A percentile compares a stretch with the other conserved stretches of the same genome.
phyloP scores from a whole-genome alignment of 805 yeast genomes.

The Blastobotrys mokoenaii region DNA sequence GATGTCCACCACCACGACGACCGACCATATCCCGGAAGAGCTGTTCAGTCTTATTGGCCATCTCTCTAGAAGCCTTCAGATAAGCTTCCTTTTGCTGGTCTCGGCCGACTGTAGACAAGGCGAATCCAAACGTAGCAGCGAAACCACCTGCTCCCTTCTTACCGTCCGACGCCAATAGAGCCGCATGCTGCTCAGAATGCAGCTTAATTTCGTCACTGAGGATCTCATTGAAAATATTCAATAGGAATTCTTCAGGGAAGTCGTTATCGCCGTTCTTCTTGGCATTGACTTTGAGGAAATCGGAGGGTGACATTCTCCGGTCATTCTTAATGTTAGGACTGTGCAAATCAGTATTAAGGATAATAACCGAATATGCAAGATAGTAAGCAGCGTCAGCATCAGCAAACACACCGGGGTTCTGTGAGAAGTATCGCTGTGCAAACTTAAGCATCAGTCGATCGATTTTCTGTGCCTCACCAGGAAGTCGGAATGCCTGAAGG shows the following conservation, averaged over 20 bases:
- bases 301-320: slow-evolving; percentile 78
- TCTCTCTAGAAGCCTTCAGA: slow-evolving; percentile 84
- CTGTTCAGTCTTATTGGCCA: slow-evolving; percentile 81
- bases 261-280: slow-evolving; percentile 91
- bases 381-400: slow-evolving; percentile 93
- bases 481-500: slow-evolving; percentile 82
- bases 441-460: slow-evolving; percentile 95
- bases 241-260: slow-evolving; percentile 65
- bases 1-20: slow-evolving; percentile 27
- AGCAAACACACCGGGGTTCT: slow-evolving; percentile 80
- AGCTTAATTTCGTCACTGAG: slow-evolving; percentile 78
- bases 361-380: slow-evolving; percentile 80
- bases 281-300: slow-evolving; percentile 74
- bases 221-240: slow-evolving; percentile 68
- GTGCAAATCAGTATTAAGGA: slow-evolving; percentile 93
- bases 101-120: slow-evolving; percentile 44
- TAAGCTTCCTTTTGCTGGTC: slow-evolving; percentile 77
- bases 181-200: slow-evolving; percentile 90
- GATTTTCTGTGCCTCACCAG: slow-evolving; percentile 97
- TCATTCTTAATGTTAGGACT: slow-evolving; percentile 63
- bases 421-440: slow-evolving; percentile 84
- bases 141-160: slow-evolving; percentile 24
- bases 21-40: slow-evolving; percentile 51
- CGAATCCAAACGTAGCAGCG: slow-evolving; percentile 29
- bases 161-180: slow-evolving; percentile 55